These are phyloP conservation scores for Erodium trifolium DNA, from an alignment of 441 rosid species.

Conservation along the genomic window DNA sequence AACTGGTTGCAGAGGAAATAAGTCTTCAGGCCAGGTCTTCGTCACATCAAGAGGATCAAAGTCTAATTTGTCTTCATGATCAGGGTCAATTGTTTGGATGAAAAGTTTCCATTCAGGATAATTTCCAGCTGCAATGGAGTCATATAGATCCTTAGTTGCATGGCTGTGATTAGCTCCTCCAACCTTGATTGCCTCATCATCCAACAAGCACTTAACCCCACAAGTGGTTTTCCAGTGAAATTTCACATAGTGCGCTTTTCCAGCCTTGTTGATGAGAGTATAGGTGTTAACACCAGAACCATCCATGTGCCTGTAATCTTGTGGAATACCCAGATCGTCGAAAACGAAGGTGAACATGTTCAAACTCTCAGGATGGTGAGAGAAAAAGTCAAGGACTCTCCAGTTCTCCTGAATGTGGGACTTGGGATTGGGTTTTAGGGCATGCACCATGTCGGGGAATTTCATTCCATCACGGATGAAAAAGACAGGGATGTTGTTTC, in stretches of 20 bases:
- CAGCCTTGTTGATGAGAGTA: slow-evolving; percentile 68
- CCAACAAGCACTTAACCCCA: slow-evolving; percentile 69
- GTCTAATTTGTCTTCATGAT: slow-evolving; percentile 64
- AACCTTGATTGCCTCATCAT: slow-evolving; percentile 77
- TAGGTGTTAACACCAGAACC: slow-evolving; percentile 85
- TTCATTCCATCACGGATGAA: slow-evolving; percentile 88
- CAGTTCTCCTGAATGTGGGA: slow-evolving; percentile 87
- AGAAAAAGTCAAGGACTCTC: slow-evolving; percentile 88
- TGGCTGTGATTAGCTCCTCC: slow-evolving; percentile 45
- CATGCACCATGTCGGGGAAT: slow-evolving; percentile 90
- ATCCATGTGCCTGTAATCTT: slow-evolving; percentile 94
- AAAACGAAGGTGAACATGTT: slow-evolving; percentile 79
- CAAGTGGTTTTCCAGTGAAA: slow-evolving; percentile 95
- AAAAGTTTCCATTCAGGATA: slow-evolving; percentile 87
- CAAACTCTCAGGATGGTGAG: slow-evolving; percentile 92
- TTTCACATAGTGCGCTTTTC: slow-evolving; percentile 69
- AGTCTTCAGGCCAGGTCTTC: slow-evolving; percentile 93
- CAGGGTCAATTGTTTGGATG: slow-evolving; percentile 84
- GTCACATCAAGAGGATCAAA: slow-evolving; percentile 96
- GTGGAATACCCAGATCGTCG: slow-evolving; percentile 87
- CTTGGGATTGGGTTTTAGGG: slow-evolving; percentile 89
- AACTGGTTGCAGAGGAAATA: slow-evolving; percentile 82
- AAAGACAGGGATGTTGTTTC: slow-evolving; percentile 93
- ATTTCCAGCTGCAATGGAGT: slow-evolving; percentile 81
- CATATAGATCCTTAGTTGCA: slow-evolving; percentile 63